Evolutionary conservation across 163 green algal species (phyloP).

Genomic region (Volvox carteri): DNA sequence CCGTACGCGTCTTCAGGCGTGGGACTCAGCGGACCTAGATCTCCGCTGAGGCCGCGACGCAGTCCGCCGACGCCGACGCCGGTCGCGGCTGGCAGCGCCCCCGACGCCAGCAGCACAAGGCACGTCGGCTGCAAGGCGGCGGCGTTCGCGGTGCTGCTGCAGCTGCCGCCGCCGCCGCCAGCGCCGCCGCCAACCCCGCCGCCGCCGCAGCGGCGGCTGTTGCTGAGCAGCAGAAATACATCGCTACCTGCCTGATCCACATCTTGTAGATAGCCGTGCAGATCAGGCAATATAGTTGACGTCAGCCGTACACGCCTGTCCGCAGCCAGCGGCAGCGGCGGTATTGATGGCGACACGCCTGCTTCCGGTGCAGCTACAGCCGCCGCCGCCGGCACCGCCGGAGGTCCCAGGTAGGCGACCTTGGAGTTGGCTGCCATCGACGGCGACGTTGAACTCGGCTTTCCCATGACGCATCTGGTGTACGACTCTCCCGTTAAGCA

Average conservation of each 20-base stretch:
- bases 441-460: too few species aligned
- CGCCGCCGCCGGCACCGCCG: background rate
- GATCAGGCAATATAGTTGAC: background rate
- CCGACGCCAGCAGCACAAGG: slow-evolving; percentile 2
- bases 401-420: background rate
- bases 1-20: slow-evolving; percentile 3
- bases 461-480: too few species aligned
- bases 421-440: background rate
- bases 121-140: background rate
- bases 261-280: slow-evolving; percentile 4
- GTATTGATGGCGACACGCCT: background rate
- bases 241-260: slow-evolving; percentile 1
- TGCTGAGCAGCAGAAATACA: background rate
- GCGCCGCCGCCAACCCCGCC: too few species aligned
- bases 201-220: background rate
- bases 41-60: background rate
- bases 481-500: too few species aligned
- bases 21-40: background rate
- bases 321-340: background rate
- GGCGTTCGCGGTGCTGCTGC: background rate
- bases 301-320: background rate
- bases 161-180: background rate
- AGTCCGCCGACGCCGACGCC: background rate
- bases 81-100: background rate
- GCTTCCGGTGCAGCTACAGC: background rate